Evolutionary conservation across 352 stramenopile species (phyloP).

Genomic region (Globisporangium radiosum): DNA sequence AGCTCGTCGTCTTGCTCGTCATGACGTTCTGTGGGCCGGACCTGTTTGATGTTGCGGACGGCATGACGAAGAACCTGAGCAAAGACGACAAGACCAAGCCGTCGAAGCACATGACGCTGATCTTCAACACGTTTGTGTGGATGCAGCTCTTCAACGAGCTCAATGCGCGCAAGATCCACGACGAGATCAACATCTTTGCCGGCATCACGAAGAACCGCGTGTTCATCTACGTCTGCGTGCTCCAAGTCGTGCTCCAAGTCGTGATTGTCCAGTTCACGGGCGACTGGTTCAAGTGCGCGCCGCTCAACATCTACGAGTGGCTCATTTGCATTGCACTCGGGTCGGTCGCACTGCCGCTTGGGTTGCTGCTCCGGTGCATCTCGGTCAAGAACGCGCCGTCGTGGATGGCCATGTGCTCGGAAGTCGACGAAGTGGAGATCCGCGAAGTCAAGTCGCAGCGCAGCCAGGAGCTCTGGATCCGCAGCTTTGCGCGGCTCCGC

Average conservation of each 20-base stretch:
- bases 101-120: conserved; percentile 90
- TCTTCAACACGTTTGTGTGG: conserved; percentile 98
- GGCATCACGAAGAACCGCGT: conserved; percentile 89
- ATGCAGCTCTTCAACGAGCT: conserved; percentile 89
- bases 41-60: conserved; percentile 43
- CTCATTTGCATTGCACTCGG: conserved; percentile 52
- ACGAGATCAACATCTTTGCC: conserved; percentile 93
- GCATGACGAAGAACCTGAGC: conserved; percentile 24
- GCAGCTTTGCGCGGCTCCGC: conserved; percentile 39
- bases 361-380: conserved; percentile 44
- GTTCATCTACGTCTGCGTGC: conserved; percentile 88
- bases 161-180: conserved; percentile 81
- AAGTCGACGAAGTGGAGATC: conserved; percentile 35
- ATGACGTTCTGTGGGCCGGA: conserved; percentile 71
- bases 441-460: conserved; percentile 22
- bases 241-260: conserved; percentile 89
- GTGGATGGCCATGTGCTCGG: conserved; percentile 52
- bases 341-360: conserved; percentile 39
- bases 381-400: conserved; percentile 49
- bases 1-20: conserved; percentile 82
- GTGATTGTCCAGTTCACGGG: conserved; percentile 94
- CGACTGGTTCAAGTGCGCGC: conserved; percentile 49
- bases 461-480: conserved; percentile 52
- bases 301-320: conserved; percentile 36
- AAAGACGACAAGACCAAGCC: conserved; percentile 35